A percentile compares a stretch with the other conserved stretches of the same genome.
These are phyloP conservation scores for Ganoderma lucidum DNA, from an alignment of 1,284 basidiomycete species.

Conservation along the genomic window DNA sequence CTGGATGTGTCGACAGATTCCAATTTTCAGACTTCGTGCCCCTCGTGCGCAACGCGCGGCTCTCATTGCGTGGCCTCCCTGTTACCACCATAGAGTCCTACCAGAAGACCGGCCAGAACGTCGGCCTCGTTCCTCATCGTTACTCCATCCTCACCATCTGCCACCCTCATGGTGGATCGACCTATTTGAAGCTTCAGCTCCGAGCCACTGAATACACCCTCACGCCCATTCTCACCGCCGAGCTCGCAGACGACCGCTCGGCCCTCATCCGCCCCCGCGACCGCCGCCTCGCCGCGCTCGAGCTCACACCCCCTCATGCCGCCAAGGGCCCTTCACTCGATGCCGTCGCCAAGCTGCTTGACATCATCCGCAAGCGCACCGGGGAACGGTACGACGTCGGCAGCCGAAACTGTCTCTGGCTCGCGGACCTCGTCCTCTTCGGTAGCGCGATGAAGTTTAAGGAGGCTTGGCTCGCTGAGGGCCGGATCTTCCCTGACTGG, in stretches of 20 bases:
- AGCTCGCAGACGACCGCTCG: background rate
- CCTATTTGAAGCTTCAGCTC: slow-evolving; percentile 7
- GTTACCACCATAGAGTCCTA: slow-evolving; percentile 3
- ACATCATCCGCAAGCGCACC: slow-evolving; percentile 6
- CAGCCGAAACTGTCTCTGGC: slow-evolving; percentile 17
- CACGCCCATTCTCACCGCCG: slow-evolving; percentile 3
- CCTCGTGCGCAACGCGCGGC: background rate
- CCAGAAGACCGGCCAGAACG: background rate
- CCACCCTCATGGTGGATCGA: background rate
- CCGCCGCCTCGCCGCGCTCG: background rate
- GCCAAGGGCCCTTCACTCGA: slow-evolving; percentile 13
- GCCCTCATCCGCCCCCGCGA: slow-evolving; percentile 1
- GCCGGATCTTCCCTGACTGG: background rate
- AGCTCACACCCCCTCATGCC: background rate
- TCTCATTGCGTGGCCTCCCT: slow-evolving; percentile 1
- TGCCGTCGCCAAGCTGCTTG: slow-evolving; percentile 9
- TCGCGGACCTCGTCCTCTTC: slow-evolving; percentile 18
- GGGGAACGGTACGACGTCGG: background rate
- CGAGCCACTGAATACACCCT: background rate
- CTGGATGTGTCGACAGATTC: background rate
- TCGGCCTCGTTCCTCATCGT: slow-evolving; percentile 3
- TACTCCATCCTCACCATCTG: slow-evolving; percentile 1
- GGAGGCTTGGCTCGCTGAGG: slow-evolving; percentile 9
- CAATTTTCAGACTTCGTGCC: background rate
- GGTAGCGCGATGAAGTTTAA: slow-evolving; percentile 7